Conservation (phyloP, 2,329 filamentous ascomycete species). For the Fusarium torreyae region DNA sequence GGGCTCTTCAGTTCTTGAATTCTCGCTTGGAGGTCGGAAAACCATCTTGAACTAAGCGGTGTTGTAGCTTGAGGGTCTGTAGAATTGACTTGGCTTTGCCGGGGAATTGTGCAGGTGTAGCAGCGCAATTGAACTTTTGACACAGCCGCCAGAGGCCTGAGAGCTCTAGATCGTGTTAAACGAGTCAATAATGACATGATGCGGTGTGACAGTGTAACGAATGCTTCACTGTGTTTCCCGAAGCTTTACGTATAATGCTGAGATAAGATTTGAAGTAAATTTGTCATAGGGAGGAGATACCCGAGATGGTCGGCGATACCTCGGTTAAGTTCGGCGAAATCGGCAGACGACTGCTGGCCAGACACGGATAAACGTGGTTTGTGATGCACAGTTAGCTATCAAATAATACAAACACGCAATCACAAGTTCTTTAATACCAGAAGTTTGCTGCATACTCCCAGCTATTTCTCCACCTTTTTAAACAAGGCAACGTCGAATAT, state of each 20-base stretch:
- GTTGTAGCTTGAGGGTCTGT: neutral
- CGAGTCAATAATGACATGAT: neutral
- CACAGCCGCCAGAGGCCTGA: neutral
- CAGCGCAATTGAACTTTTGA: neutral
- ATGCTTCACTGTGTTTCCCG: no score
- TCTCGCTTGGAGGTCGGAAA: neutral
- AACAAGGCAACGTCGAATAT: no score
- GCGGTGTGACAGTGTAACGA: neutral
- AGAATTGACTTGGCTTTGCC: neutral
- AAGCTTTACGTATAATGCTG: neutral
- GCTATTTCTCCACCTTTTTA: no score
- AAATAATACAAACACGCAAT: no score
- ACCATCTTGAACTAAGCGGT: neutral
- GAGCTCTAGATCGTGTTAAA: neutral
- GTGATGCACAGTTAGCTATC: no score
- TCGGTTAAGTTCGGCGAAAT: neutral
- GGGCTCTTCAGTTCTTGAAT: neutral
- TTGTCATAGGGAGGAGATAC: neutral
- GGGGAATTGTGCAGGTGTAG: neutral
- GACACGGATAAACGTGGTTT: neutral
- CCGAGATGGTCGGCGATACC: neutral
- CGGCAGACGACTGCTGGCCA: neutral
- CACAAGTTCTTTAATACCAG: no score
- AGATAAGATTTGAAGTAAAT: neutral
- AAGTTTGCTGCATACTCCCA: no score